A percentile compares a stretch with the other conserved stretches of the same genome.
These are phyloP conservation scores for Penicillium sp. DNA, from an alignment of 2,329 filamentous ascomycete species.

Conservation along the genomic window DNA sequence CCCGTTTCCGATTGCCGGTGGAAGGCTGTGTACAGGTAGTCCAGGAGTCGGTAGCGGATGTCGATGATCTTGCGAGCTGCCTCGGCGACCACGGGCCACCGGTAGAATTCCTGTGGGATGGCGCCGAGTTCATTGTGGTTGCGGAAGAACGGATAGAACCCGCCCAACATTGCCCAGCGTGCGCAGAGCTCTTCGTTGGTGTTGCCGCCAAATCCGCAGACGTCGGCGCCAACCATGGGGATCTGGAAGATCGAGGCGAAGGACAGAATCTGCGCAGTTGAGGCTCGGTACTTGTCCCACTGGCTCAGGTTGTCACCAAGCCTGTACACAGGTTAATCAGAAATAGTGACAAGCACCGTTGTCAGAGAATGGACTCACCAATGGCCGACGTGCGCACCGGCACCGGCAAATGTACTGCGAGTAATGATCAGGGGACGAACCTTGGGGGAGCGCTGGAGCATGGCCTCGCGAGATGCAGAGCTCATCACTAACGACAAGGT, in stretches of 20 bases:
- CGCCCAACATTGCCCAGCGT: slow-evolving; percentile 71
- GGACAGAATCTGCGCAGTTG: slow-evolving; percentile 58
- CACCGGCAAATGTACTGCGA: slow-evolving; percentile 71
- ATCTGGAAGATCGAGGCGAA: slow-evolving; percentile 66
- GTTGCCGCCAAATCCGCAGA: slow-evolving; percentile 71
- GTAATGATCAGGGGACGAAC: slow-evolving; percentile 70
- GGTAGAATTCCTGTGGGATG: slow-evolving; percentile 70
- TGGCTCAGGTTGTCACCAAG: slow-evolving; percentile 59
- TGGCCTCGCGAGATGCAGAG: slow-evolving; percentile 60
- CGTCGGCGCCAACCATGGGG: slow-evolving; percentile 67
- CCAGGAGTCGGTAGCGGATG: slow-evolving; percentile 71
- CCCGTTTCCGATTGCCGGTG: slow-evolving; percentile 60
- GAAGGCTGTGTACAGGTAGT: slow-evolving; percentile 75
- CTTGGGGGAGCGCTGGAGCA: slow-evolving; percentile 62
- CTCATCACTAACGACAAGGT: slow-evolving; percentile 70
- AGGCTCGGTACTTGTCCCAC: slow-evolving; percentile 60
- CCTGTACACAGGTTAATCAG: slow-evolving; percentile 29
- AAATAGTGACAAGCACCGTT: neutral
- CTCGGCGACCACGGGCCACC: slow-evolving; percentile 60
- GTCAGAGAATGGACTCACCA: slow-evolving; percentile 39
- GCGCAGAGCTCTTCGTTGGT: slow-evolving; percentile 68
- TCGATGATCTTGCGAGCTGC: slow-evolving; percentile 67
- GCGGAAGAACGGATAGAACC: slow-evolving; percentile 73
- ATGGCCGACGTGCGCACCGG: slow-evolving; percentile 59
- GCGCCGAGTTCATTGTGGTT: slow-evolving; percentile 62